Base-by-base conservation (phyloP, 2,329 filamentous ascomycete genomes). In the Hymenoscyphus fraxineus region DNA sequence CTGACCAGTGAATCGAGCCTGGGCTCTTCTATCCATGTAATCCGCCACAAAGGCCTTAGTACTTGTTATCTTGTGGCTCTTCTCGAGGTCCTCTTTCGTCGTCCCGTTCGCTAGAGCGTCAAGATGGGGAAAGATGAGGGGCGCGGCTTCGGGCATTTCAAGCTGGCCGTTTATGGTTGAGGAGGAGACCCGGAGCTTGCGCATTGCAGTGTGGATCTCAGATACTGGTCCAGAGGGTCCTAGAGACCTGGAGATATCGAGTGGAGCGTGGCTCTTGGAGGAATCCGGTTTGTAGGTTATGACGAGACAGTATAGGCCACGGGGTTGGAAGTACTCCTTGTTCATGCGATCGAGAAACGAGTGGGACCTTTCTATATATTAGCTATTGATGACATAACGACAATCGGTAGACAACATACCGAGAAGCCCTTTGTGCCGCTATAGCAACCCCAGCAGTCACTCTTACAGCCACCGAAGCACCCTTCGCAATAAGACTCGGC, bases 341-440 rank as follows among this genome's bases (percentile, higher is more conserved):
- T 88, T 88, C 68, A 85, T 78, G 41, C 77, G 75, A 67, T 86
- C 80, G 16, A 88, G 78, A 70, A 85, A 88, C 0, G 72, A 75
- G 68, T 86, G 87, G n/a, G 69, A 67, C 64, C 72, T 51, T 16
- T 10, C 9, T 12, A 51, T 6, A 16, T 16, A 15, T 51, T 9
- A 51, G 44, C 44, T 16, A 51, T 6, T 35, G 9, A 35, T 35
- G 35, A 10, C 35, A 35, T 35, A 35, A 6, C 6, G 6, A 35
- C 9, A 2, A 6, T 35, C 35, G 9, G 35, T 10, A 35, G 35
- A 35, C 9, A 35, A 51, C 44, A 15, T 15, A 85, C 80, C 44
- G 73, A 27, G 13, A 15, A n/a, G 66, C 59, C 19, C 62, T 57
- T 22, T 73, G 71, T 6, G 72, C 54, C 27, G 80, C 78, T 62